Conservation (phyloP, 129 eudicot genomes). For the Smallanthus sonchifolius region DNA sequence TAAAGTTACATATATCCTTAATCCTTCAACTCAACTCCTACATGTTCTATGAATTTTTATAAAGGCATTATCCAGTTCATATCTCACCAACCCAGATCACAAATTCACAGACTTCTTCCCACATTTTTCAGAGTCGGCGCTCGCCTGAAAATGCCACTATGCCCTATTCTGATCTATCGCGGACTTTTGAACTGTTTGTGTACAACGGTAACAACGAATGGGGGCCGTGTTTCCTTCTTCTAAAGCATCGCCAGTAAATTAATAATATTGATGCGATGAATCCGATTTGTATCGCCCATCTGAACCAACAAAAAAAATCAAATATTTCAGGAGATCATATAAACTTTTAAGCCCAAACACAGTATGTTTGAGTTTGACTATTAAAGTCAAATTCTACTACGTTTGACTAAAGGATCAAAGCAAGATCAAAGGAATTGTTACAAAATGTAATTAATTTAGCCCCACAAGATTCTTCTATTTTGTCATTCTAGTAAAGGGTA, state of each 20-base stretch:
- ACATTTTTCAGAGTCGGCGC: constrained; percentile 11
- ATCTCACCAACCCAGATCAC: constrained; percentile 14
- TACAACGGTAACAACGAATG: constrained; percentile 63
- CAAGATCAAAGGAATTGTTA: not conserved
- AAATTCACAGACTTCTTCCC: constrained; percentile 24
- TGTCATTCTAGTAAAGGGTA: too few relatives aligned
- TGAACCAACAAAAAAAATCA: constrained; percentile 27
- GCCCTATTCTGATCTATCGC: constrained; percentile 70
- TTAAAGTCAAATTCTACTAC: constrained; percentile 4
- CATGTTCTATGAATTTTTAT: constrained; percentile 17
- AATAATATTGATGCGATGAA: constrained; percentile 45
- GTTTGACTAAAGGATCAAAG: not conserved
- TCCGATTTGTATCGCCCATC: constrained; percentile 84
- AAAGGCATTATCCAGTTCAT: constrained; percentile 4
- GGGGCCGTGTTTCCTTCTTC: constrained; percentile 64
- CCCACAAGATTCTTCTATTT: not conserved
- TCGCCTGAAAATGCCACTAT: not conserved
- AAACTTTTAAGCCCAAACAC: not conserved
- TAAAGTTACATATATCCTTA: constrained; percentile 30
- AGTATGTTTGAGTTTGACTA: not conserved
- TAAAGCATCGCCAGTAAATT: constrained; percentile 83
- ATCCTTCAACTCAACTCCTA: constrained; percentile 4
- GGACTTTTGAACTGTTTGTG: constrained; percentile 43
- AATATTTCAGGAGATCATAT: not conserved
- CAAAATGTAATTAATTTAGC: not conserved